These are phyloP conservation scores for Lachnellula cervina DNA, from an alignment of 2,329 filamentous ascomycete genomes.

Conservation along the genomic window DNA sequence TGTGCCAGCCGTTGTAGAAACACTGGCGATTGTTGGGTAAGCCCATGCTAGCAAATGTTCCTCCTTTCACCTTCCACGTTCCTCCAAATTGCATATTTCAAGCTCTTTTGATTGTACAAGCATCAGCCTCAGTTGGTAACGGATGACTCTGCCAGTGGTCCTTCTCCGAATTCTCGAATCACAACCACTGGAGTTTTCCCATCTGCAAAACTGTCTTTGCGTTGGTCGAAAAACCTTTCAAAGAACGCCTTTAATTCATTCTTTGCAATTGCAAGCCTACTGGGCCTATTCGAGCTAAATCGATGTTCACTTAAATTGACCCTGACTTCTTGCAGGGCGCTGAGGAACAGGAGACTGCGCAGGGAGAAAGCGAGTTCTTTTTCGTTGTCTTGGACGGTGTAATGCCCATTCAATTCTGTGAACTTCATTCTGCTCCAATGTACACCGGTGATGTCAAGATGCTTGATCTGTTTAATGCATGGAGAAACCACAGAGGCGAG, in stretches of 20 bases:
- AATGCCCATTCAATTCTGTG: not conserved
- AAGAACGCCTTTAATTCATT: not conserved
- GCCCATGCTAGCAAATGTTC: not conserved
- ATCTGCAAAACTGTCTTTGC: not conserved
- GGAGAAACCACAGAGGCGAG: not conserved
- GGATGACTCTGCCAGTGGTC: not conserved
- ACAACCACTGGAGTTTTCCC: not conserved
- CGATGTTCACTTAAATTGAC: too few species aligned
- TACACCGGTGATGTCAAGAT: not conserved
- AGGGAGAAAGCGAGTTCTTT: too few species aligned
- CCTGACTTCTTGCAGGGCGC: not conserved
- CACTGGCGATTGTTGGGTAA: not conserved
- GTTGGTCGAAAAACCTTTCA: not conserved
- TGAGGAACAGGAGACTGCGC: not conserved
- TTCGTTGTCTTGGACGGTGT: not conserved
- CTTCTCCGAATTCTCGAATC: not conserved
- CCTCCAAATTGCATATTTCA: not conserved
- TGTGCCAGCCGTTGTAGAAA: not conserved
- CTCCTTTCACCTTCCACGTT: not conserved
- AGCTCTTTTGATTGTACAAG: not conserved
- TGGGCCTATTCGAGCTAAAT: too few species aligned
- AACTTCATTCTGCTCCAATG: too few species aligned
- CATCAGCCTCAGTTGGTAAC: not conserved
- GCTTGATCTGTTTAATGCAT: not conserved
- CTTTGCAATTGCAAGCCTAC: too few species aligned